Base-by-base conservation (phyloP, 2,329 filamentous ascomycete genomes). In the Verticillium tricorpus region DNA sequence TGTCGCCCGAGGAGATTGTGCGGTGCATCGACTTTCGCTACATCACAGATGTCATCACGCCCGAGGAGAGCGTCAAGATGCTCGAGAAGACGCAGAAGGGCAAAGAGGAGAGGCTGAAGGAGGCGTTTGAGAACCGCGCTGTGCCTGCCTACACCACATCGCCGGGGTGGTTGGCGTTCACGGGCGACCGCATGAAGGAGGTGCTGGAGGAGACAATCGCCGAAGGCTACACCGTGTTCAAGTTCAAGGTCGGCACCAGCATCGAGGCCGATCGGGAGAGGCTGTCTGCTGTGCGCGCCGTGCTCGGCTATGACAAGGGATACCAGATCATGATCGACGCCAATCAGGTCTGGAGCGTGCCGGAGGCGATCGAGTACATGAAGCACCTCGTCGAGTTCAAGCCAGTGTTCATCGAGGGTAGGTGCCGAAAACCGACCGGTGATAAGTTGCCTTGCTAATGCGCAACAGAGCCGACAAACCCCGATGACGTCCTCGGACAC, bases 321-420 rank as follows among this genome's bases (percentile, higher is more conserved):
- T 88, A 87, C 69, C 78, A 87, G 60, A 76, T 90, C 62, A 89
- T 90, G 87, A 83, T 89, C 56, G 87, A 90, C 75, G 87, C 87
- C 9, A 90, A 90, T 70, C 87, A 90, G 76, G 81, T 88, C 62
- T 90, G 87, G 87, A 86, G 82, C 60, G 87, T 89, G 31, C 85
- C 85, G 0, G 86, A 89, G 74, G 87, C 87, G 2, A 89, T 89
- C 63, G 80, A 81, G 63, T 88, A 88, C 75, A 89, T 89, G 86
- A 81, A 84, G 65, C 74, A 88, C 65, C 80, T 90, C 54, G 82
- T 82, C 12, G 82, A 88, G 67, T 89, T 87, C 74, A 88, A 89
- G 75, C 84, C 83, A 0, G 56, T 63, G n/a, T 89, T 89, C 73
- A 90, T 90, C 67, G 87, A 65, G 34, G 62, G 62, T 64, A 22